Evolutionary conservation across 768 basidiomycete species (phyloP), one percentile per base, ranked within the genome.

Genomic region (Suillus hirtellus): DNA sequence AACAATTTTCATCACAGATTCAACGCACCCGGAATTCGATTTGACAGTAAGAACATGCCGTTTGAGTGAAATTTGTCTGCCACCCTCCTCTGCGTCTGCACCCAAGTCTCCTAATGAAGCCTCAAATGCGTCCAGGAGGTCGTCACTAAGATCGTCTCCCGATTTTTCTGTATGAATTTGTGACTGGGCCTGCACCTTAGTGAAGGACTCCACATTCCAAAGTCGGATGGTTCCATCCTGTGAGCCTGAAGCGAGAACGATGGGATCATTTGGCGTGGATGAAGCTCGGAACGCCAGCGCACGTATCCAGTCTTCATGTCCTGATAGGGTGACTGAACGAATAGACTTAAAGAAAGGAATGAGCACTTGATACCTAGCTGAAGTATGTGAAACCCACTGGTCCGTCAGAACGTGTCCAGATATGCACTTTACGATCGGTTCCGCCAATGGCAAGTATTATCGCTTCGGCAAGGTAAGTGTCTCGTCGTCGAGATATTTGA

Each of bases 291-390:
- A 95, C 2, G 88, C 83, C 43, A 99, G 84, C 64, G 87, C 82
- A 60, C 90, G 87, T 60, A 99, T 83, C 97, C 97, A 99, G 70
- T 99, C 96, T 80, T 97, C 93, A 70, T 99, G 97, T 2, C 97
- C 97, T 14, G 84, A 77, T 55, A 93, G 79, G 0, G 79, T 76
- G 3, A 85, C 84, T 21, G 86, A 84, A 60, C 77, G 80, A 15
- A 87, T 79, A 71, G 89, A 90, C 89, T 89, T 52, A 52, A 37
- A 34, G 12, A 52, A 37, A 34, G 12, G 17, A 37, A 21, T 24
- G 9, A 59, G 14, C 53, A 44, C 27, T 63, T 52, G 10, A 46
- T 56, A 58, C 38, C 37, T 50, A 34, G 42, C 42, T 21, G 65
- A 66, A 42, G 38, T 17, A 62, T 35, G 9, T 43, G 24, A 50